A percentile compares a stretch with the other conserved stretches of the same genome.
Evolutionary conservation across 768 basidiomycete genomes (phyloP).

Genomic region (Dictyophora rubrovolvata): DNA sequence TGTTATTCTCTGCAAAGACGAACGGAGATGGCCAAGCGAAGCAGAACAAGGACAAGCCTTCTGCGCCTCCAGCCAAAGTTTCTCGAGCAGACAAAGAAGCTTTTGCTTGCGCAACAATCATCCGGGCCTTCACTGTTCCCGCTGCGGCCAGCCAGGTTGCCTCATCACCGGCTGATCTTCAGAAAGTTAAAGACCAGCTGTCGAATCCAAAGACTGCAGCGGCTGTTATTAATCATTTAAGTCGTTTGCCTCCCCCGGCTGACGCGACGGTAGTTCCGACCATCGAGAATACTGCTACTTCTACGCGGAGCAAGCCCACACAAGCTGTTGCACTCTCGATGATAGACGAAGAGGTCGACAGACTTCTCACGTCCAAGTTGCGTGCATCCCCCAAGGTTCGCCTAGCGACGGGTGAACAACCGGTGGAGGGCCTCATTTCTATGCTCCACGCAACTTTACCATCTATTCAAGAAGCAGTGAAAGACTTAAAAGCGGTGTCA

Average conservation of each 20-base stretch:
- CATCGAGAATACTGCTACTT: slow-evolving; percentile 11
- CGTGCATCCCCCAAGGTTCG: slow-evolving; percentile 17
- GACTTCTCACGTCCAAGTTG: slow-evolving; percentile 40
- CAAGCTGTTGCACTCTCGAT: slow-evolving; percentile 67
- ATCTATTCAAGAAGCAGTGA: slow-evolving; percentile 38
- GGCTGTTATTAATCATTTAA: slow-evolving; percentile 63
- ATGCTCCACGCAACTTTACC: slow-evolving; percentile 42
- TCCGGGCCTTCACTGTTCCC: slow-evolving; percentile 55
- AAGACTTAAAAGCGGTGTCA: slow-evolving; percentile 52
- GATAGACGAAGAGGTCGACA: slow-evolving; percentile 52
- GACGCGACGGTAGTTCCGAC: slow-evolving; percentile 15
- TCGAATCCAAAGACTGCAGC: slow-evolving; percentile 56
- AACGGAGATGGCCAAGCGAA: slow-evolving; percentile 5
- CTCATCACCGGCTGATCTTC: slow-evolving; percentile 33
- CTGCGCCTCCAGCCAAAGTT: slow-evolving; percentile 18
- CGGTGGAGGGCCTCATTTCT: slow-evolving; percentile 8
- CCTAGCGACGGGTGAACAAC: slow-evolving; percentile 7
- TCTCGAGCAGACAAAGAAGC: slow-evolving; percentile 49
- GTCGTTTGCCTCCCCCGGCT: slow-evolving; percentile 42
- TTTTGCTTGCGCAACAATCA: slow-evolving; percentile 48
- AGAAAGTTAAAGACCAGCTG: slow-evolving; percentile 59
- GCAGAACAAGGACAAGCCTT: slow-evolving; percentile 24
- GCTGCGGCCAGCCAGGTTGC: slow-evolving; percentile 22
- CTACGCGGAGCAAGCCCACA: slow-evolving; percentile 38
- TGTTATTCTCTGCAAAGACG: slow-evolving; percentile 20